Conservation (phyloP, 192 early-diverging fungal species). For the Coemansia sp. region DNA sequence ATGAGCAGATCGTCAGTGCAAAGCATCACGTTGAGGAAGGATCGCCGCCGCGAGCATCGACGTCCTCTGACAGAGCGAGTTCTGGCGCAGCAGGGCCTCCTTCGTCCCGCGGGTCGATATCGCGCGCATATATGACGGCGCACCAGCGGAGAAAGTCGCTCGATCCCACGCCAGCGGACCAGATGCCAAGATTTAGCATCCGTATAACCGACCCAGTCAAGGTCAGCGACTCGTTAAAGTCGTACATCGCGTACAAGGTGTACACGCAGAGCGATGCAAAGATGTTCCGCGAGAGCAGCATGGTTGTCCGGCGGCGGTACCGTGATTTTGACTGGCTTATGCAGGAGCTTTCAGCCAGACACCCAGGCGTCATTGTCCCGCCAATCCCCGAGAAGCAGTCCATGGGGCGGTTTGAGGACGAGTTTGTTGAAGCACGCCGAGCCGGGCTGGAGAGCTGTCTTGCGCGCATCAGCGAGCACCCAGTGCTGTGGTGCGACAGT, state of each 20-base stretch:
- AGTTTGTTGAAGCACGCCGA: conserved; percentile 90
- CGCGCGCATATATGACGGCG: conserved; percentile 33
- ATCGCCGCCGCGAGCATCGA: conserved; percentile 15
- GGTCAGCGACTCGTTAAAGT: conserved; percentile 83
- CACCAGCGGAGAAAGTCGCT: conserved; percentile 50
- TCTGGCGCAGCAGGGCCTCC: neutral
- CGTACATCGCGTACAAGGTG: conserved; percentile 87
- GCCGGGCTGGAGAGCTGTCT: conserved; percentile 84
- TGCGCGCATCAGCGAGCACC: conserved; percentile 77
- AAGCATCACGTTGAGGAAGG: conserved; percentile 39
- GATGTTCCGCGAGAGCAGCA: conserved; percentile 75
- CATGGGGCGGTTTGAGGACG: conserved; percentile 90
- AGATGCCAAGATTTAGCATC: conserved; percentile 64
- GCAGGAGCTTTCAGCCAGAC: conserved; percentile 72
- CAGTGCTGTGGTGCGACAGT: conserved; percentile 78
- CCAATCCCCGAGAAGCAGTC: conserved; percentile 94
- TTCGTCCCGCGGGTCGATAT: conserved; percentile 17
- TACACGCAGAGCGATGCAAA: conserved; percentile 79
- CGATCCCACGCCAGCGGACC: conserved; percentile 37
- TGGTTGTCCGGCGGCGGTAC: conserved; percentile 85
- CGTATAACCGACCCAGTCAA: conserved; percentile 86
- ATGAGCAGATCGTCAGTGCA: conserved; percentile 34
- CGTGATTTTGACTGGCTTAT: conserved; percentile 95
- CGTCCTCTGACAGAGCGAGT: conserved; percentile 6
- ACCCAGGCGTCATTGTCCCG: conserved; percentile 90